Percentiles rank a stretch among this genome's conserved stretches.
Evolutionary conservation across 257 asterid genomes (phyloP).

Genomic region (Solanum stenotomum): DNA sequence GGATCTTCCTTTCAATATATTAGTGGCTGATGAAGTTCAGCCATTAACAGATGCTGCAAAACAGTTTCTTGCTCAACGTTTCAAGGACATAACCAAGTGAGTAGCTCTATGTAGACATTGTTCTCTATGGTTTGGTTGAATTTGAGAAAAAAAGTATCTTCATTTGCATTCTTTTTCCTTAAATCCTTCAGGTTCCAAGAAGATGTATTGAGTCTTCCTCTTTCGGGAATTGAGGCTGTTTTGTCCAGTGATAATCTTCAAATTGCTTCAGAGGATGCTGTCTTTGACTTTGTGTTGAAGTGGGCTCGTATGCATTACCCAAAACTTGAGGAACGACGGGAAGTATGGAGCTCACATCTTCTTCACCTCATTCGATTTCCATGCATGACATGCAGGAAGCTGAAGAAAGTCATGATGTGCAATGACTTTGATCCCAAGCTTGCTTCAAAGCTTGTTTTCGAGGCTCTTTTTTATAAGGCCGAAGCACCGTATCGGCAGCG

Average conservation of each 20-base stretch:
- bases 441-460: slow-evolving; percentile 57
- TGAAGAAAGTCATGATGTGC: slow-evolving; percentile 57
- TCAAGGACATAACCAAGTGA: slow-evolving; percentile 76
- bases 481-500: slow-evolving; percentile 72
- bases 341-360: slow-evolving; percentile 47
- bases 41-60: slow-evolving; percentile 69
- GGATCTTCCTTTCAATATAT: slow-evolving; percentile 78
- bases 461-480: slow-evolving; percentile 71
- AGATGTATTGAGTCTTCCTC: slow-evolving; percentile 63
- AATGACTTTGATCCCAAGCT: slow-evolving; percentile 53
- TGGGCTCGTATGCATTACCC: slow-evolving; percentile 74
- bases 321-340: slow-evolving; percentile 50
- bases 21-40: slow-evolving; percentile 69
- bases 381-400: slow-evolving; percentile 74
- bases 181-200: slow-evolving; percentile 43
- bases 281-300: slow-evolving; percentile 62
- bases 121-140: background rate
- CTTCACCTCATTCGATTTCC: slow-evolving; percentile 70
- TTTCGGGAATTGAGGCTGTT: slow-evolving; percentile 71
- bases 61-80: slow-evolving; percentile 54
- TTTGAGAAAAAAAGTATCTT: background rate
- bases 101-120: background rate
- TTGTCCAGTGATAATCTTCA: slow-evolving; percentile 66
- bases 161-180: background rate
- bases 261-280: slow-evolving; percentile 75